These are phyloP conservation scores for Aspergillus coremiiformis DNA, from an alignment of 495 filamentous ascomycete genomes.

Conservation along the genomic window DNA sequence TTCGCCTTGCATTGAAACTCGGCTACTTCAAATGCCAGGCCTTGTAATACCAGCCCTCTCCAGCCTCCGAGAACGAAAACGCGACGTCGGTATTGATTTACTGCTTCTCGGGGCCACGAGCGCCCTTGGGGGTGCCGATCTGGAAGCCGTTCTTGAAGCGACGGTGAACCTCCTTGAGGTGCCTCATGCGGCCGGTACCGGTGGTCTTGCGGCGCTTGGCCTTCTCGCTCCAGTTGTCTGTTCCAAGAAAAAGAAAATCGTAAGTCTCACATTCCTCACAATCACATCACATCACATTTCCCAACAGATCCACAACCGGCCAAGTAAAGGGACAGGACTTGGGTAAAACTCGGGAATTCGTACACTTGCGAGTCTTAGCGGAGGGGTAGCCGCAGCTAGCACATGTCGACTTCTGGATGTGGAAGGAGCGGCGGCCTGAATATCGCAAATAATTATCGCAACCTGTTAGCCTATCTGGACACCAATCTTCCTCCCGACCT, in stretches of 20 bases:
- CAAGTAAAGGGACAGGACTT: conserved; percentile 5
- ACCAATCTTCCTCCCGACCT: conserved; percentile 1
- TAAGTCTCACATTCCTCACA: conserved; percentile 20
- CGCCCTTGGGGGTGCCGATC: conserved; percentile 77
- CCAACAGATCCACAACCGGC: conserved; percentile 7
- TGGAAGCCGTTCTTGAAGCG: conserved; percentile 96
- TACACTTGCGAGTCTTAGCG: conserved; percentile 98
- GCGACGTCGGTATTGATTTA: conserved; percentile 38
- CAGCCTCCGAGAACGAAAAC: conserved; percentile 42
- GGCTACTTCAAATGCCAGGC: conserved; percentile 38
- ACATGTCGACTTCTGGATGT: conserved; percentile 99
- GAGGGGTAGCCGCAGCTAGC: conserved; percentile 95
- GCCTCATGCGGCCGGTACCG: conserved; percentile 86
- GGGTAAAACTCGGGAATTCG: conserved; percentile 39
- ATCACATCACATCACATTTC: conserved; percentile 1
- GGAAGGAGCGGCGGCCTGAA: conserved; percentile 85
- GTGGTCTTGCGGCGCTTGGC: conserved; percentile 99
- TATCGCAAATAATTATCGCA: conserved; percentile 21
- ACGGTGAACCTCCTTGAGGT: conserved; percentile 82
- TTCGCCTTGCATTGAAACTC: conserved; percentile 34
- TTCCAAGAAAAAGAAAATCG: conserved; percentile 24
- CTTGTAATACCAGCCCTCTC: conserved; percentile 41
- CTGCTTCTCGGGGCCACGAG: conserved; percentile 55
- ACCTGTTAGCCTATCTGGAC: conserved; percentile 22
- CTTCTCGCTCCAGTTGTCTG: conserved; percentile 99